A percentile compares a stretch with the other conserved stretches of the same genome.
phyloP scores from a whole-genome alignment of 2,329 filamentous ascomycete genomes.

The Fusarium ambrosium region DNA sequence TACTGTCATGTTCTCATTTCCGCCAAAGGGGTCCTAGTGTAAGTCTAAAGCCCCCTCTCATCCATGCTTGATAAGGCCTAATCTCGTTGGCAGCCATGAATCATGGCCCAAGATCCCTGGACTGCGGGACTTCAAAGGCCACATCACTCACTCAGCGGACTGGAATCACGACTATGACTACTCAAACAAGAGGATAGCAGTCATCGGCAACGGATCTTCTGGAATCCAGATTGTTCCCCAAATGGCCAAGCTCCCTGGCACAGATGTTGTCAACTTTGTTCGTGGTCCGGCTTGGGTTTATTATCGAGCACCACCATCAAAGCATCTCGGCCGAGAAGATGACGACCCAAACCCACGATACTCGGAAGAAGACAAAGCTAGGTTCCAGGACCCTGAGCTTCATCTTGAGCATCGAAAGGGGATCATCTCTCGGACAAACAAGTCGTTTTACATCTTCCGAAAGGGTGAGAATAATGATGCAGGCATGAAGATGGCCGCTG shows the following conservation, averaged over 20 bases:
- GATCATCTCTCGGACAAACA: slow-evolving; percentile 44
- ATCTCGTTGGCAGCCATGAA: slow-evolving; percentile 30
- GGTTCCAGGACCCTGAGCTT: slow-evolving; percentile 64
- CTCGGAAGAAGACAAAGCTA: slow-evolving; percentile 58
- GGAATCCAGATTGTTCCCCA: slow-evolving; percentile 43
- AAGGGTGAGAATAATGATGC: slow-evolving; percentile 40
- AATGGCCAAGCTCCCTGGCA: slow-evolving; percentile 47
- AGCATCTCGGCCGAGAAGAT: slow-evolving; percentile 47
- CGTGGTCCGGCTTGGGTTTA: slow-evolving; percentile 54
- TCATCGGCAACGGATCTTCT: slow-evolving; percentile 39
- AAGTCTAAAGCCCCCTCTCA: not conserved
- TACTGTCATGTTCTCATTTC: slow-evolving; percentile 41
- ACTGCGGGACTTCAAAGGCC: slow-evolving; percentile 37
- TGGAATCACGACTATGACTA: slow-evolving; percentile 42
- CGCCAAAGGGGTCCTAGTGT: slow-evolving; percentile 42
- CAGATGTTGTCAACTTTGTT: slow-evolving; percentile 51
- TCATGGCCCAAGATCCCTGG: slow-evolving; percentile 40
- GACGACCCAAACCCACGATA: slow-evolving; percentile 49
- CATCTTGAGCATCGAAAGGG: slow-evolving; percentile 65
- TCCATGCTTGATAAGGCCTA: fast-evolving
- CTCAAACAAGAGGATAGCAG: slow-evolving; percentile 38
- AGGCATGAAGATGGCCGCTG: slow-evolving; percentile 39
- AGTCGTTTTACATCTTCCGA: slow-evolving; percentile 53
- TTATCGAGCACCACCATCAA: slow-evolving; percentile 51
- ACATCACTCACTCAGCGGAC: slow-evolving; percentile 34